Base-by-base conservation (phyloP, 2,329 filamentous ascomycete genomes). In the Leptographium lundbergii region DNA sequence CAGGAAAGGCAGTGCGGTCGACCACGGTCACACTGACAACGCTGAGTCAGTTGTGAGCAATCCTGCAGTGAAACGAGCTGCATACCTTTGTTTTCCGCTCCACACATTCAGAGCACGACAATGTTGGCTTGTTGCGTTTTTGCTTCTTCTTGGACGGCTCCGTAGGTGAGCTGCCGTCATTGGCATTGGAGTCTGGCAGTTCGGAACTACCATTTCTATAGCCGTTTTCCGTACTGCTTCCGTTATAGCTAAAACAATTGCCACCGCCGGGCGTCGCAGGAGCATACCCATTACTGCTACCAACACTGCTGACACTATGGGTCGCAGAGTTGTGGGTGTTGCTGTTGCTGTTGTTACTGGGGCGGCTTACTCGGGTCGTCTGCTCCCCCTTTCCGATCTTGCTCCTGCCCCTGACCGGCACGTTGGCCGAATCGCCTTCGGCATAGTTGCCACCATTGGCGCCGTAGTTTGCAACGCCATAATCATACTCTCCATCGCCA, bases 121-220 rank as follows among this genome's bases (percentile, higher is more conserved):
- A 69, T 1, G 88, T 91, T 4, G 88, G 88, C 70, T 92, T 92
- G 72, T 92, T 92, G 54, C 88, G 82, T 74, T 88, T 91, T 73
- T 91, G 88, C 73, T 87, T 89, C 75, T 88, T 88, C 70, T 74
- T 79, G 13, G 74, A 68, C n/a, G 75, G 77, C 51, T 74, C 68
- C 0, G 60, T 56, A 1, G 68, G 66, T 9, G 67, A 69, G 9
- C 65, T 63, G 7, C 62, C 63, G 54, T n/a, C 45, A 27, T 57
- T 57, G 29, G 50, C 55, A 50, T 55, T 54, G 25, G 48, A 45
- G 53, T 57, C 48, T 11, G 34, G 22, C 1, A n/a, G 39, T 19
- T 47, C 57, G 2, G 36, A 25, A 24, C 42, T 32, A 45, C 34
- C n/a, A 24, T 54, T 32, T 32, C 34, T n/a, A 11, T 63, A 61